phyloP scores from a whole-genome alignment of 345 rosid genomes.

The Brassica rapa region DNA sequence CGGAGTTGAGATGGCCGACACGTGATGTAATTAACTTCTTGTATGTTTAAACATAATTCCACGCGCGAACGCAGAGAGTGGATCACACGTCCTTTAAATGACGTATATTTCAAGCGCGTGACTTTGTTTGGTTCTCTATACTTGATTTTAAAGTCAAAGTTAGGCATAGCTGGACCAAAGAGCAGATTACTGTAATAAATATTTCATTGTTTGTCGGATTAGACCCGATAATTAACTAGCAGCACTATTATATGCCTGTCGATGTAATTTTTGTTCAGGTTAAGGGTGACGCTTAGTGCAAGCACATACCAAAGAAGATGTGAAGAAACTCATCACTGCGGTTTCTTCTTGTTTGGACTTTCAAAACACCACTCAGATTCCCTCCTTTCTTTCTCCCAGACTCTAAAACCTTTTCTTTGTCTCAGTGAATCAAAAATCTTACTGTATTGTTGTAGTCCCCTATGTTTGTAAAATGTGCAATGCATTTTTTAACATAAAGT shows the following conservation, averaged over 20 bases:
- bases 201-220: too few relatives aligned
- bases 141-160: background rate
- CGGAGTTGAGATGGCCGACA: conserved; percentile 8
- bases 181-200: background rate
- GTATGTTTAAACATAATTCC: background rate
- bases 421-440: too few relatives aligned
- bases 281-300: conserved; percentile 74
- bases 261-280: conserved; percentile 39
- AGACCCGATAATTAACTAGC: too few relatives aligned
- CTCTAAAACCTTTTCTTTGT: conserved; percentile 5
- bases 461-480: too few relatives aligned
- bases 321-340: conserved; percentile 68
- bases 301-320: conserved; percentile 67
- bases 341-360: conserved; percentile 58
- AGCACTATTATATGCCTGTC: background rate
- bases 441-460: too few relatives aligned
- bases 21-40: background rate
- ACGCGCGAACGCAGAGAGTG: conserved; percentile 3
- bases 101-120: background rate
- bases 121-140: background rate
- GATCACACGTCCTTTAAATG: background rate
- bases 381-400: conserved; percentile 46
- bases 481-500: too few relatives aligned
- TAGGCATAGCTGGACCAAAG: background rate
- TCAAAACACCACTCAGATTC: conserved; percentile 38